Evolutionary conservation across 805 yeast species (phyloP).

Genomic region (Candida parachauliodes): DNA sequence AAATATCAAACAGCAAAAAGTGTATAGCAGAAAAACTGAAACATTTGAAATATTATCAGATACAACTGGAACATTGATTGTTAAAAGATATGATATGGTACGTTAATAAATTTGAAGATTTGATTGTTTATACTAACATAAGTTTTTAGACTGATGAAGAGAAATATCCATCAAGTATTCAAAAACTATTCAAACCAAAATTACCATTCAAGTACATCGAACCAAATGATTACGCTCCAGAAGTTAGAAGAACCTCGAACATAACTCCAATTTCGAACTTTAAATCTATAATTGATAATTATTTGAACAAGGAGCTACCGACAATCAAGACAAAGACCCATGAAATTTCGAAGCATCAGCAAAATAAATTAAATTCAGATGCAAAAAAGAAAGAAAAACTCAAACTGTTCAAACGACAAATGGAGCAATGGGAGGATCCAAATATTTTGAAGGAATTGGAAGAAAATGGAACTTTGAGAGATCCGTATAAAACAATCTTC

Average conservation of each 20-base stretch:
- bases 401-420: slow-evolving; percentile 21
- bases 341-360: slow-evolving; percentile 5
- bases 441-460: slow-evolving; percentile 29
- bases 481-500: slow-evolving; percentile 77
- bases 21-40: not conserved
- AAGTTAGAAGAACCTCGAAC: slow-evolving; percentile 42
- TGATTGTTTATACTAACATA: no score
- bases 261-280: slow-evolving; percentile 45
- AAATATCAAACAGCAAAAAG: not conserved
- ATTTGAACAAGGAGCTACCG: slow-evolving; percentile 21
- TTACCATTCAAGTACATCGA: slow-evolving; percentile 50
- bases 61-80: not conserved
- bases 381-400: slow-evolving; percentile 8
- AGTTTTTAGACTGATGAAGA: slow-evolving; percentile 17
- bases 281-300: slow-evolving; percentile 20
- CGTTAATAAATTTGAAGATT: not conserved
- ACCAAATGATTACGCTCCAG: slow-evolving; percentile 50
- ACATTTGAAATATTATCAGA: no score
- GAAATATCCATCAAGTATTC: slow-evolving; percentile 40
- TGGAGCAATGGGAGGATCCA: slow-evolving; percentile 30
- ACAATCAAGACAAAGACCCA: not conserved
- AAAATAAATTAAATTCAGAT: slow-evolving; percentile 6
- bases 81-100: slow-evolving; percentile 5
- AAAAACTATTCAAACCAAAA: slow-evolving; percentile 53
- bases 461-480: slow-evolving; percentile 29